Base-by-base conservation (phyloP, 768 basidiomycete species). In the Mycena galericulata region DNA sequence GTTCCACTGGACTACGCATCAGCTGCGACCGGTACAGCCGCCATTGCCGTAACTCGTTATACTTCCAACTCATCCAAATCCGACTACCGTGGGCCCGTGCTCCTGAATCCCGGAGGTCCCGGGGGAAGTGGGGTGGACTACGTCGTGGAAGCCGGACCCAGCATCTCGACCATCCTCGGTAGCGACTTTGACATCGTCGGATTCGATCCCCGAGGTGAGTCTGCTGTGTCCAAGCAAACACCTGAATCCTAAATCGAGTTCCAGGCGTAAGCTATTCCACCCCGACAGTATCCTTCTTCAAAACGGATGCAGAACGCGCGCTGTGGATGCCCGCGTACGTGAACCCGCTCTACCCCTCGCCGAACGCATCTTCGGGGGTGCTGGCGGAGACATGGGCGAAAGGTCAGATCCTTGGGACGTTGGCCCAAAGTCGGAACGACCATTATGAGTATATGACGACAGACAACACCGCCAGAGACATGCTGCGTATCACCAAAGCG, bases 91-190 rank as follows among this genome's bases (percentile, higher is more conserved):
- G 71, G 71, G 2, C 64, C 71, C 15, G 62, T 72, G 10, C 60
- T 67, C 3, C 54, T 51, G n/a, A 72, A 72, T 38, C 64, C 59
- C n/a, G 71, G 64, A 12, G 71, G 71, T 12, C 71, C 71, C 10
- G 71, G 71, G 3, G 63, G 34, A 6, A 45, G 49, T 12, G 71
- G 71, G 3, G 65, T 70, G 10, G 54, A 47, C 20, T 34, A 36
- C 15, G 56, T 70, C 18, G 61, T 53, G 20, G 34, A 8, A 11
- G 41, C 27, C 29, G 64, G 64, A 1, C 32, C 26, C 10, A 20
- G 27, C 20, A 53, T 67, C 26, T 38, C 64, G 24, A 53, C 38
- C 27, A 54, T 70, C 24, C 34, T 67, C 17, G 71, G 68, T 34
- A 30, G 32, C 14, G 47, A 66, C 10, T 70, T 41, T 36, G 53